Percentiles rank a stretch among this genome's conserved stretches.
Conservation (phyloP, 139 green algal species). For the Haematococcus sp. region DNA sequence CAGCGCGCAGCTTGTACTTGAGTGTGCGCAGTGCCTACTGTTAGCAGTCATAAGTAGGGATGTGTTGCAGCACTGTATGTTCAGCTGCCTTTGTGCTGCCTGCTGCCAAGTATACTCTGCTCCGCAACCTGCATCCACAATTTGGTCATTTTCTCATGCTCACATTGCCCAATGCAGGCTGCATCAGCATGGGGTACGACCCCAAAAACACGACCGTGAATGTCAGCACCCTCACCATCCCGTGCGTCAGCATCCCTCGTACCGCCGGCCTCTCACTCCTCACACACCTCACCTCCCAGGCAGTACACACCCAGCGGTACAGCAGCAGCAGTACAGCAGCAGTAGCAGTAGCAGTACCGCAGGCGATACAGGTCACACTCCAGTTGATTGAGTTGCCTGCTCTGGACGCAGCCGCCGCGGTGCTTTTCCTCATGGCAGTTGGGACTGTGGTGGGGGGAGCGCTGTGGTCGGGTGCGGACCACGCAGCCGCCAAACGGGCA, state of each 20-base stretch:
- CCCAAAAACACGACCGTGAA: slow-evolving; percentile 7
- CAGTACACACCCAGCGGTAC: too few relatives aligned
- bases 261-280: slow-evolving; percentile 25
- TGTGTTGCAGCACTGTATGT: too few relatives aligned
- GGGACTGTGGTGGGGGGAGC: slow-evolving; percentile 46
- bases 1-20: too few relatives aligned
- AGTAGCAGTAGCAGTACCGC: not conserved
- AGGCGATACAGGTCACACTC: not conserved
- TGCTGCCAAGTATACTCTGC: too few relatives aligned
- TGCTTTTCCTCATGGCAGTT: slow-evolving; percentile 73
- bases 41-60: too few relatives aligned
- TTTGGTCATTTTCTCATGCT: too few relatives aligned
- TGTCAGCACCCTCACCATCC: not conserved
- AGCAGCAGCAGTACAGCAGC: slow-evolving; percentile 7
- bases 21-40: too few relatives aligned
- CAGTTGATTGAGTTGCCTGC: slow-evolving; percentile 5
- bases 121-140: too few relatives aligned
- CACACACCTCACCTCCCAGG: not conserved
- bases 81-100: too few relatives aligned
- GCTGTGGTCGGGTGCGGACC: slow-evolving; percentile 59
- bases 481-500: not conserved
- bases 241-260: slow-evolving; percentile 40
- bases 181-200: slow-evolving; percentile 48
- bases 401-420: slow-evolving; percentile 45
- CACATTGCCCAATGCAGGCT: slow-evolving; percentile 31